A percentile compares a stretch with the other conserved stretches of the same genome.
phyloP scores from a whole-genome alignment of 768 basidiomycete genomes.

The Panaeolus cyanescens region DNA sequence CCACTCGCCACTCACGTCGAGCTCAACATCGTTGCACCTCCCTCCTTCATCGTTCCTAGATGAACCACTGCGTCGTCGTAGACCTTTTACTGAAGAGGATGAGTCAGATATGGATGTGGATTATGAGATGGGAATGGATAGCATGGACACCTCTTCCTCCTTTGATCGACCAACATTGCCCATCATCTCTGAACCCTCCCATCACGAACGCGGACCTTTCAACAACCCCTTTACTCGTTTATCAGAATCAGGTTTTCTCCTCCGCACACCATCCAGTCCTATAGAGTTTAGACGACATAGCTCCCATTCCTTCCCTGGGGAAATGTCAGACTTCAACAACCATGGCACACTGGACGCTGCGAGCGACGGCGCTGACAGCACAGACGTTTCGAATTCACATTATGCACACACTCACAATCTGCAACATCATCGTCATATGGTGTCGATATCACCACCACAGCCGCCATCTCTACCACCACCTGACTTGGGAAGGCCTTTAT shows the following conservation, averaged over 20 bases:
- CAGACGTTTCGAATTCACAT: not conserved
- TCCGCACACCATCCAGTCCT: not conserved
- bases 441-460: not conserved
- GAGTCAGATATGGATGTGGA: constrained; percentile 1
- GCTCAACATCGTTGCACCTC: not conserved
- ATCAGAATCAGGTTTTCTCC: not conserved
- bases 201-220: not conserved
- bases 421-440: not conserved
- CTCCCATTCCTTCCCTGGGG: not conserved
- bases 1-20: not conserved
- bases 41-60: not conserved
- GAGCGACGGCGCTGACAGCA: not conserved
- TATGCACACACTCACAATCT: constrained; percentile 1
- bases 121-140: constrained; percentile 1
- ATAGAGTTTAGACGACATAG: not conserved
- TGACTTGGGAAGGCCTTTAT: not conserved
- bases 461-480: not conserved
- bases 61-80: not conserved
- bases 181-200: not conserved
- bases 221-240: not conserved
- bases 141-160: not conserved
- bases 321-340: not conserved
- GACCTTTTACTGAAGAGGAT: not conserved
- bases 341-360: not conserved
- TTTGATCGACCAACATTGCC: not conserved